These are phyloP conservation scores for Entomortierella beljakovae DNA, from an alignment of 192 early-diverging fungal genomes.

Conservation along the genomic window DNA sequence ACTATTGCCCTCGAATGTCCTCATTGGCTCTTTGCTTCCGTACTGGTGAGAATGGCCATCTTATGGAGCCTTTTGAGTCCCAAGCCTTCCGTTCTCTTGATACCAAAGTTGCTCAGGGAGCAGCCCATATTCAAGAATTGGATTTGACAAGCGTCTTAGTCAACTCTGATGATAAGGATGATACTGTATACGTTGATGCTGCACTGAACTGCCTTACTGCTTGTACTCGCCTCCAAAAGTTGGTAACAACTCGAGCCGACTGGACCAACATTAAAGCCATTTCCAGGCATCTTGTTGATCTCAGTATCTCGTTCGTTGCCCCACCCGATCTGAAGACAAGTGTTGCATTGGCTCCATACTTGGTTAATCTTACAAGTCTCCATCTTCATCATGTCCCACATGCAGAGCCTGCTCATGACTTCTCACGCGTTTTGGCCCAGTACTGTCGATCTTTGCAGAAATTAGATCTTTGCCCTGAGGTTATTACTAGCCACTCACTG, in stretches of 20 bases:
- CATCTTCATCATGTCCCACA: conserved; percentile 49
- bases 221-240: conserved; percentile 48
- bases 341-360: conserved; percentile 27
- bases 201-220: conserved; percentile 45
- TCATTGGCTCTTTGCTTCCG: conserved; percentile 48
- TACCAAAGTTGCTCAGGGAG: conserved; percentile 22
- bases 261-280: conserved; percentile 45
- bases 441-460: conserved; percentile 41
- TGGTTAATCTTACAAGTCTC: conserved; percentile 46
- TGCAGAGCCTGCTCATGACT: conserved; percentile 33
- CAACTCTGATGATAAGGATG: conserved; percentile 31
- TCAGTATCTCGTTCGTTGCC: conserved; percentile 48
- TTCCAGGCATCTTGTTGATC: conserved; percentile 36
- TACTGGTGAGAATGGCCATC: conserved; percentile 38
- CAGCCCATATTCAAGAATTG: conserved; percentile 34
- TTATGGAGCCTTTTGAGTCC: conserved; percentile 47
- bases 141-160: conserved; percentile 49
- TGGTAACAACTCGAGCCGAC: conserved; percentile 45
- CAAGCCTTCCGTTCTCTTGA: conserved; percentile 43
- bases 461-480: conserved; percentile 37
- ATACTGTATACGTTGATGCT: conserved; percentile 43
- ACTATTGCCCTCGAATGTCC: conserved; percentile 32
- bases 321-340: conserved; percentile 52
- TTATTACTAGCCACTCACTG: conserved; percentile 21
- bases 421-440: conserved; percentile 40